Evolutionary conservation across 305 asterid species (phyloP).

Genomic region (Solanum hybrid): DNA sequence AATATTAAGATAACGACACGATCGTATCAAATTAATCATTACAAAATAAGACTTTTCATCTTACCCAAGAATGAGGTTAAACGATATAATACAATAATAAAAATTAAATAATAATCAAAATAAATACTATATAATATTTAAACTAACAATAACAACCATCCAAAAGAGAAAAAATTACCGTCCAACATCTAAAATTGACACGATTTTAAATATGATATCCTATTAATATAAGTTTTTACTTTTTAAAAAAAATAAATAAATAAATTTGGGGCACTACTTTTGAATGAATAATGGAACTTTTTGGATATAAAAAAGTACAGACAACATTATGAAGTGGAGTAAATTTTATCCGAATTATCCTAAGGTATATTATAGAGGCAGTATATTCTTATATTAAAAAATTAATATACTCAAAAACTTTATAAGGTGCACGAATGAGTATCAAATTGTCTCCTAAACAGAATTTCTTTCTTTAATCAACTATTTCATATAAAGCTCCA

Average conservation of each 20-base stretch:
- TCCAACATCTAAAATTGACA: background rate
- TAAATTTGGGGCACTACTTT: background rate
- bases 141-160: no score
- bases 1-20: background rate
- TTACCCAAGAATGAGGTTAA: no score
- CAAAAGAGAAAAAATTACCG: background rate
- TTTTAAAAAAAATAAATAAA: no score
- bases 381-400: background rate
- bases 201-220: background rate
- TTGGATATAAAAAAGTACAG: background rate
- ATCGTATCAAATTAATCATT: background rate
- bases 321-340: background rate
- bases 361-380: background rate
- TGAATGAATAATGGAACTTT: background rate
- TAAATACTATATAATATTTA: no score
- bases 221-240: background rate
- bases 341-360: background rate
- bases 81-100: no score
- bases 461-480: background rate
- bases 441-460: background rate
- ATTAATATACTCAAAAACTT: background rate
- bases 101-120: no score
- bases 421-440: background rate
- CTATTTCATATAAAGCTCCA: background rate
- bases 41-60: no score